Conservation (phyloP, 495 filamentous ascomycete species). For the Cudoniella acicularis region DNA sequence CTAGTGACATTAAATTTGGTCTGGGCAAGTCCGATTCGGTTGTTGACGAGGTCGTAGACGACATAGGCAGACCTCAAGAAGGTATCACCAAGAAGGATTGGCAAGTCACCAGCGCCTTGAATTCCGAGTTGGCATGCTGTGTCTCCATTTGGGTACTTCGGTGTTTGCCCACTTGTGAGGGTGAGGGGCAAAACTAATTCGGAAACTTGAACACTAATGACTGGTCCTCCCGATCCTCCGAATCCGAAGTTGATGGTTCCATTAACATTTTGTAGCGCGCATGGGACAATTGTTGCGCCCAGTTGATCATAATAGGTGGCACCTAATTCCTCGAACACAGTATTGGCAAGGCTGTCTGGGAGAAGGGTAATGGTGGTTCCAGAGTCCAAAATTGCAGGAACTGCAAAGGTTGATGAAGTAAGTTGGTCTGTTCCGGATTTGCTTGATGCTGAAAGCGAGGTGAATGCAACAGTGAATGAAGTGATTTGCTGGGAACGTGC, state of each 20-base stretch:
- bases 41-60: conserved; percentile 88
- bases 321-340: conserved; percentile 65
- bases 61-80: conserved; percentile 92
- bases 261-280: conserved; percentile 57
- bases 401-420: conserved; percentile 47
- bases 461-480: conserved; percentile 75
- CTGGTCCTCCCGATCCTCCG: conserved; percentile 53
- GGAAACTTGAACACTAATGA: conserved; percentile 68
- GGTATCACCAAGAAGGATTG: conserved; percentile 84
- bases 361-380: conserved; percentile 86
- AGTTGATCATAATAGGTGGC: conserved; percentile 47
- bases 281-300: conserved; percentile 64
- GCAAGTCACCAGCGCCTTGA: conserved; percentile 56
- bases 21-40: conserved; percentile 79
- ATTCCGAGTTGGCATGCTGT: conserved; percentile 73
- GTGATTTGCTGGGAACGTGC: conserved; percentile 39
- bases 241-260: conserved; percentile 72
- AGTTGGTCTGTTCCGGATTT: conserved; percentile 46
- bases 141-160: conserved; percentile 54
- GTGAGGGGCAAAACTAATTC: conserved; percentile 72
- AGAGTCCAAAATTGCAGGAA: conserved; percentile 80
- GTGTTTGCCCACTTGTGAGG: conserved; percentile 40
- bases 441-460: conserved; percentile 44
- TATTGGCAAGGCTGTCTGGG: conserved; percentile 61
- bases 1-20: conserved; percentile 80